Conservation (phyloP, 169 alveolate species). For the Plasmodium reichenowi region DNA sequence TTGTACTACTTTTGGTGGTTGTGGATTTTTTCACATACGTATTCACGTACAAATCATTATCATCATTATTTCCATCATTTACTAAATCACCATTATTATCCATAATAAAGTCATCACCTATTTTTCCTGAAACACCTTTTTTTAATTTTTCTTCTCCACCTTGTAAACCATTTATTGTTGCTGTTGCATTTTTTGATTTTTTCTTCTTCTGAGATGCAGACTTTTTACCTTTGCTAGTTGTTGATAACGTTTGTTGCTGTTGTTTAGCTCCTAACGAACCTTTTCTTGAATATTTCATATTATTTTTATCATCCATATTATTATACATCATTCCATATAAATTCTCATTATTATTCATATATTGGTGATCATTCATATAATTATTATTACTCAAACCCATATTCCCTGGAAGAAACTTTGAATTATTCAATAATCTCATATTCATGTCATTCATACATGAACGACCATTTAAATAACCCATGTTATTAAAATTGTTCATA, state of each 20-base stretch:
- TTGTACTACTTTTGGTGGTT: slow-evolving; percentile 19
- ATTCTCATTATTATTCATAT: neutral
- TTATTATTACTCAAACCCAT: neutral
- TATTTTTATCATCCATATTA: neutral
- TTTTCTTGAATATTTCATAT: neutral
- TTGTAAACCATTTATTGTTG: slow-evolving; percentile 3
- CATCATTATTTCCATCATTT: slow-evolving; percentile 66
- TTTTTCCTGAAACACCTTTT: slow-evolving; percentile 26
- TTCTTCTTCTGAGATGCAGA: slow-evolving; percentile 2
- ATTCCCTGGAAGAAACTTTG: slow-evolving; percentile 5
- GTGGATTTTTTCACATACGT: slow-evolving; percentile 49
- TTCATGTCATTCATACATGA: slow-evolving; percentile 32
- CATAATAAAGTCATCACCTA: slow-evolving; percentile 3
- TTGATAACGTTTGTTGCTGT: neutral
- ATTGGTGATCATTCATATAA: neutral
- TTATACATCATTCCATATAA: neutral
- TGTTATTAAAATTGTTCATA: slow-evolving; percentile 25
- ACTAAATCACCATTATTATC: neutral
- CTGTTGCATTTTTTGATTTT: neutral
- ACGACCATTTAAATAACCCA: slow-evolving; percentile 23
- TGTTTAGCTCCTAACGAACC: slow-evolving; percentile 1
- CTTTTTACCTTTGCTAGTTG: neutral
- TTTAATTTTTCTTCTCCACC: slow-evolving; percentile 16
- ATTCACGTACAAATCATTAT: slow-evolving; percentile 50
- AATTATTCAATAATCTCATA: slow-evolving; percentile 24